Percentiles rank a stretch among this genome's conserved stretches.
phyloP scores from a whole-genome alignment of 139 green algal species.

The Yamagishiella unicocca region DNA sequence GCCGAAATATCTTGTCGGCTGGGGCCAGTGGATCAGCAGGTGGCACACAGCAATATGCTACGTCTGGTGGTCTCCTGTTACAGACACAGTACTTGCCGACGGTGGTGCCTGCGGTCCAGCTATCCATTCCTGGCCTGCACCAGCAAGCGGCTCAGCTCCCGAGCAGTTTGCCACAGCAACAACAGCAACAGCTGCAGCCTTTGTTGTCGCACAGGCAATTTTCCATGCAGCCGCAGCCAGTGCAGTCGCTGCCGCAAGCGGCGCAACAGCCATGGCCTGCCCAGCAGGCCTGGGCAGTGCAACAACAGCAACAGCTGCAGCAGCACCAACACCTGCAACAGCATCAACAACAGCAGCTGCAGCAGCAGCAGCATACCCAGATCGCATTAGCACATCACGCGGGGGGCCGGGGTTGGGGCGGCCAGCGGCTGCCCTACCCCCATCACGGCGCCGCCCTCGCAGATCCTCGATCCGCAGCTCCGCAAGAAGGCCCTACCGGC shows the following conservation, averaged over 20 bases:
- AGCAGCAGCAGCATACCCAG: conserved; percentile 51
- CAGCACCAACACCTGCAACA: conserved; percentile 20
- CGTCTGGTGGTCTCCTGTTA: neutral
- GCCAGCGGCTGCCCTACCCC: conserved; percentile 15
- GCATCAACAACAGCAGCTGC: conserved; percentile 48
- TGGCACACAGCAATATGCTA: neutral
- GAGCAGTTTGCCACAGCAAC: neutral
- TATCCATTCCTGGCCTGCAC: neutral
- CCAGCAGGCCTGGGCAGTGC: neutral
- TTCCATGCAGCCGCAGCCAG: neutral
- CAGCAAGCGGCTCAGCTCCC: neutral
- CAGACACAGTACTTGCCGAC: conserved; percentile 3
- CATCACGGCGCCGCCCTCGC: neutral
- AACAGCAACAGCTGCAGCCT: neutral
- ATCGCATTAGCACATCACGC: neutral
- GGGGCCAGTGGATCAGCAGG: neutral
- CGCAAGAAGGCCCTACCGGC: neutral
- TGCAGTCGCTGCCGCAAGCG: neutral
- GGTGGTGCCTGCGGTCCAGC: neutral
- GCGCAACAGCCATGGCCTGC: neutral
- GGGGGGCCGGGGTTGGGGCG: conserved; percentile 10
- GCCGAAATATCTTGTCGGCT: neutral
- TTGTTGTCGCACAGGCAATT: neutral
- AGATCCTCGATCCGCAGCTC: neutral
- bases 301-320: neutral